Conservation (phyloP, 2,329 filamentous ascomycete genomes). For the Talaromyces sp. region DNA sequence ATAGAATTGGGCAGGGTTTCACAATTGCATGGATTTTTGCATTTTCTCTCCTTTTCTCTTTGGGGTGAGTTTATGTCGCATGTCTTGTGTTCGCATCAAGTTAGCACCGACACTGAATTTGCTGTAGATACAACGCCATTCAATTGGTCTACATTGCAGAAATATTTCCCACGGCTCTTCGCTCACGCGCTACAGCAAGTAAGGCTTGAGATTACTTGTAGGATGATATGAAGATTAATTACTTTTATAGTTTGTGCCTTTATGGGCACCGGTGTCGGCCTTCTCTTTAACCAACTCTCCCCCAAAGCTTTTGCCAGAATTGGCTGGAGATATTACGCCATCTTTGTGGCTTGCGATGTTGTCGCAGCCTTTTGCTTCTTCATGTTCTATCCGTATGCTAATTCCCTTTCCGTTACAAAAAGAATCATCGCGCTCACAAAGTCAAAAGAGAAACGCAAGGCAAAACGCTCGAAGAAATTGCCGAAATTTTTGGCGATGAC, state of each 20-base stretch:
- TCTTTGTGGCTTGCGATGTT: conserved; percentile 21
- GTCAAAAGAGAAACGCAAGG: conserved; percentile 16
- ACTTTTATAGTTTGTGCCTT: not conserved
- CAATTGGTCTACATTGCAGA: conserved; percentile 5
- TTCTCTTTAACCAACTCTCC: conserved; percentile 3
- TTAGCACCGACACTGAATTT: not conserved
- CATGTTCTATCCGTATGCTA: conserved; percentile 15
- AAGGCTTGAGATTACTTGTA: not conserved
- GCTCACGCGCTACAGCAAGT: conserved; percentile 4
- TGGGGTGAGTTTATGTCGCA: not conserved
- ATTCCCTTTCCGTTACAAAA: not conserved
- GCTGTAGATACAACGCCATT: not conserved
- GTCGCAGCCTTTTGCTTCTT: conserved; percentile 18
- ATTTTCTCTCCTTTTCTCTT: conserved; percentile 2
- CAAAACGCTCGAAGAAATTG: conserved; percentile 3
- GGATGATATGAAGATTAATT: not conserved
- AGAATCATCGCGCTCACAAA: not conserved
- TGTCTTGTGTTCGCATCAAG: too few species aligned
- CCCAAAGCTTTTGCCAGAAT: conserved; percentile 24
- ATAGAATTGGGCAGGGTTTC: not conserved
- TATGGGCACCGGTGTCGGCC: not conserved
- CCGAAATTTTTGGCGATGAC: conserved; percentile 1
- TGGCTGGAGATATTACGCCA: conserved; percentile 28
- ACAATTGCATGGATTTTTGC: conserved; percentile 3
- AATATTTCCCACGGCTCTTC: conserved; percentile 5